Evolutionary conservation across 495 filamentous ascomycete species (phyloP).

Genomic region (Xylaria curta): DNA sequence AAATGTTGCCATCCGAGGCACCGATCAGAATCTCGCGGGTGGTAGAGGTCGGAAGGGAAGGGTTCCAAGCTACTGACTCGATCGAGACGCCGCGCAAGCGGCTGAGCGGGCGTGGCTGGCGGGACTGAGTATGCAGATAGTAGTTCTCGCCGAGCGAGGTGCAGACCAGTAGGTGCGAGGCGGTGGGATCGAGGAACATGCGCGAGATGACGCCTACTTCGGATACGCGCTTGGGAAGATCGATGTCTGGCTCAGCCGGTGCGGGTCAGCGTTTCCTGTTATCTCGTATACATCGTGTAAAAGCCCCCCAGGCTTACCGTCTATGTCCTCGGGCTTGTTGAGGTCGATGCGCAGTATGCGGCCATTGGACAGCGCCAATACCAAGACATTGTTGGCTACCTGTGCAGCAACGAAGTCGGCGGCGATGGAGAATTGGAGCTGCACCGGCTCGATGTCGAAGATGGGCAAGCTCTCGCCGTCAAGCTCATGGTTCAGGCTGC

Average conservation of each 20-base stretch:
- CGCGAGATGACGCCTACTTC: conserved; percentile 90
- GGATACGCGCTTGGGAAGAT: conserved; percentile 90
- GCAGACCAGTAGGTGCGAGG: conserved; percentile 90
- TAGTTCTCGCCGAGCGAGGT: conserved; percentile 94
- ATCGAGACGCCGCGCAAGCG: conserved; percentile 85
- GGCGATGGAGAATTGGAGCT: conserved; percentile 88
- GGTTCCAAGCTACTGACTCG: conserved; percentile 93
- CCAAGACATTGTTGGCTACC: conserved; percentile 95
- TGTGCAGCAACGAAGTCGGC: conserved; percentile 95
- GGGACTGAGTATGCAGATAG: conserved; percentile 94
- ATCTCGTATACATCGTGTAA: not conserved
- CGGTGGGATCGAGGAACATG: conserved; percentile 96
- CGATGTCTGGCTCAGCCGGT: conserved; percentile 72
- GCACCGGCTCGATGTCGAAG: conserved; percentile 89
- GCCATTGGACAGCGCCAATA: conserved; percentile 85
- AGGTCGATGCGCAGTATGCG: conserved; percentile 93
- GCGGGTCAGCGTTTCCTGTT: conserved; percentile 16
- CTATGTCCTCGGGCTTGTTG: conserved; percentile 91
- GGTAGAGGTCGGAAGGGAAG: conserved; percentile 91
- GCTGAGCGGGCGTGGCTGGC: conserved; percentile 80
- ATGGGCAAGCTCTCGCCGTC: conserved; percentile 75
- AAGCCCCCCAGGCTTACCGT: conserved; percentile 63
- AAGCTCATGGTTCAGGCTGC: conserved; percentile 58
- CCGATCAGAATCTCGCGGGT: conserved; percentile 96
- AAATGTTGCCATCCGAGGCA: conserved; percentile 88